phyloP scores from a whole-genome alignment of 176 grass and related monocot species.

The Themeda triandra region DNA sequence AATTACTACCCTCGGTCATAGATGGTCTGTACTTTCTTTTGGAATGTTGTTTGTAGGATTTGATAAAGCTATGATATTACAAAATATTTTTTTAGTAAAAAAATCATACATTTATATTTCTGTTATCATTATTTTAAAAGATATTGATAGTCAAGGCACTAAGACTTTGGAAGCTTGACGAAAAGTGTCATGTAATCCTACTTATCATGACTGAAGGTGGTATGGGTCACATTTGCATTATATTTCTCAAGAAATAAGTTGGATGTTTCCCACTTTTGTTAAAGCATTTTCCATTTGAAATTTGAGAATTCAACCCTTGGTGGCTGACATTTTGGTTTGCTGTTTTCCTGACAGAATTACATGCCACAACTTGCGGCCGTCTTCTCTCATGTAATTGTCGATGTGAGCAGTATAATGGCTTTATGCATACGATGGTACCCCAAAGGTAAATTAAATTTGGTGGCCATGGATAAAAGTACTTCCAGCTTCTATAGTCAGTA shows the following conservation, averaged over 20 bases:
- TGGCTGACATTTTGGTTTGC: slow-evolving; percentile 20
- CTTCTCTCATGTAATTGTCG: slow-evolving; percentile 74
- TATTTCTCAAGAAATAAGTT: background rate
- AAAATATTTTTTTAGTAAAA: too few species aligned
- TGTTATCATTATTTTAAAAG: background rate
- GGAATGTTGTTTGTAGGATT: background rate
- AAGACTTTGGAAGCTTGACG: background rate
- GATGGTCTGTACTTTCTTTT: background rate
- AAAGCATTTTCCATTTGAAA: background rate
- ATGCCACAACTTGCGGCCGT: slow-evolving; percentile 73
- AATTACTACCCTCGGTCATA: background rate
- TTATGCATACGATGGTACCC: slow-evolving; percentile 85
- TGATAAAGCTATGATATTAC: background rate
- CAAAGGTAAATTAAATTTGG: slow-evolving; percentile 49
- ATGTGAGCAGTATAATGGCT: slow-evolving; percentile 92
- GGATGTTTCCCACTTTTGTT: background rate
- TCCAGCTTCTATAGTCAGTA: background rate
- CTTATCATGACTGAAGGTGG: background rate
- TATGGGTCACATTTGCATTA: background rate
- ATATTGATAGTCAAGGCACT: background rate
- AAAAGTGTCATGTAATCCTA: background rate
- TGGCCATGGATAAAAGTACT: background rate
- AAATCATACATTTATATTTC: background rate
- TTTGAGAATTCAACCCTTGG: slow-evolving; percentile 8
- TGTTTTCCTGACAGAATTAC: slow-evolving; percentile 70